Conservation (phyloP, 2,329 filamentous ascomycete species). For the Orbilia blumenaviensis region DNA sequence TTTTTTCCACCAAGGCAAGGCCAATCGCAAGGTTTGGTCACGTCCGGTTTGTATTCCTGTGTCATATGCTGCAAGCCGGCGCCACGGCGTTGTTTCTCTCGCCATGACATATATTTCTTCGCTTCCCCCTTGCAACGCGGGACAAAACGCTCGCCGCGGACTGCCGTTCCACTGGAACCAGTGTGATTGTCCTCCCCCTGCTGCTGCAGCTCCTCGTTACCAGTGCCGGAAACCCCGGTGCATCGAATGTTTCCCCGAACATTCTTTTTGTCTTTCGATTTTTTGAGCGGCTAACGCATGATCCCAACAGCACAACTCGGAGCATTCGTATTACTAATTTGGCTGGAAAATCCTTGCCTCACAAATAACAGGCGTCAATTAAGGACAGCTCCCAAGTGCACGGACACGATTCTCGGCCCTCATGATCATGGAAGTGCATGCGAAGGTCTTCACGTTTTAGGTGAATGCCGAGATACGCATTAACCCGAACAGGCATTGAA, state of each 20-base stretch:
- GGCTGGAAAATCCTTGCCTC: conserved; percentile 8
- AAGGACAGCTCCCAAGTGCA: conserved; percentile 1
- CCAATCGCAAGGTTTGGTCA: conserved; percentile 6
- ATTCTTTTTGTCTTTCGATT: conserved; percentile 16
- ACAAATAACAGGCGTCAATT: conserved; percentile 20
- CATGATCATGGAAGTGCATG: conserved; percentile 19
- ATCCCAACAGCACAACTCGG: conserved; percentile 2
- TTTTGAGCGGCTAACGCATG: background rate
- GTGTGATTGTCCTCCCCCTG: conserved; percentile 23
- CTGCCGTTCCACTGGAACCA: conserved; percentile 24
- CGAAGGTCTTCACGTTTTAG: conserved; percentile 10
- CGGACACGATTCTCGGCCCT: conserved; percentile 7
- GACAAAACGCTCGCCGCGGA: conserved; percentile 27
- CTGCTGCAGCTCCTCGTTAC: conserved; percentile 26
- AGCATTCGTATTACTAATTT: conserved; percentile 12
- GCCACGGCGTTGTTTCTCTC: conserved; percentile 8
- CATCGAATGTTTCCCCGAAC: conserved; percentile 29
- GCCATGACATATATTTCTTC: conserved; percentile 7
- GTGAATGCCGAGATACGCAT: background rate
- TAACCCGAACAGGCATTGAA: background rate
- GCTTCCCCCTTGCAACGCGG: conserved; percentile 29
- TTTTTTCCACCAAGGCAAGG: conserved; percentile 2
- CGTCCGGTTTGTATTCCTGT: conserved; percentile 17
- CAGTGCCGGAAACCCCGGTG: conserved; percentile 34
- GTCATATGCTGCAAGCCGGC: conserved; percentile 47